These are phyloP conservation scores for Vitis hybrid DNA, from an alignment of 177 flowering plant genomes.

Conservation along the genomic window DNA sequence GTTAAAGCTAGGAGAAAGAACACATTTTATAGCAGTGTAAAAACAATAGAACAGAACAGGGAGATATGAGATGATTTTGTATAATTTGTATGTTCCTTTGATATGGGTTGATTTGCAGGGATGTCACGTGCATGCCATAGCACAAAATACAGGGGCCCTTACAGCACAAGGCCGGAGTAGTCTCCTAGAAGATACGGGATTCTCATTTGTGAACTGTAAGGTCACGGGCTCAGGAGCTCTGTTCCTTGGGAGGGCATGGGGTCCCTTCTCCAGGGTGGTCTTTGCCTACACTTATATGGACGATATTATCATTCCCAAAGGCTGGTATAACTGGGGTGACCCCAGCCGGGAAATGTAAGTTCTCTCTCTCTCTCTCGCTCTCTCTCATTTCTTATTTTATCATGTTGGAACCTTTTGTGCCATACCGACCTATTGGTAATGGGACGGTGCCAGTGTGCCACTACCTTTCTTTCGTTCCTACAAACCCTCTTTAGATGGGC, in stretches of 20 bases:
- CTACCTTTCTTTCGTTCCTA: background rate
- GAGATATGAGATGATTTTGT: too few relatives aligned
- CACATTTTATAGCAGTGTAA: too few relatives aligned
- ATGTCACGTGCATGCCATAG: slow-evolving; percentile 84
- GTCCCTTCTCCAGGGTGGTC: slow-evolving; percentile 91
- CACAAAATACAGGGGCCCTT: slow-evolving; percentile 67
- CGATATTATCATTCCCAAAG: slow-evolving; percentile 84
- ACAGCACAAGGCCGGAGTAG: slow-evolving; percentile 92
- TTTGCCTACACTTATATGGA: slow-evolving; percentile 97
- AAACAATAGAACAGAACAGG: too few relatives aligned
- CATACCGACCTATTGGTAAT: background rate
- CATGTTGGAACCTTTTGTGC: background rate
- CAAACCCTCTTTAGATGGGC: background rate
- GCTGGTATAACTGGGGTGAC: slow-evolving; percentile 99
- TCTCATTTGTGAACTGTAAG: slow-evolving; percentile 92
- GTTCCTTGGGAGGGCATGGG: slow-evolving; percentile 98
- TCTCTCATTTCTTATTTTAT: background rate
- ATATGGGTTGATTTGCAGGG: too few relatives aligned
- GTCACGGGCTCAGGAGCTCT: slow-evolving; percentile 97
- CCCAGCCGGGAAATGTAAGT: slow-evolving; percentile 79
- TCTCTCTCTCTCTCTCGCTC: slow-evolving; percentile 10
- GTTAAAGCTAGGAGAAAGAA: too few relatives aligned
- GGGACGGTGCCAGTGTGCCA: background rate
- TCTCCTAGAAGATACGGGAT: slow-evolving; percentile 88
- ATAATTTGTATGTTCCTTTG: too few relatives aligned